Evolutionary conservation across 495 filamentous ascomycete species (phyloP).

Genomic region (Penicillium steckii): DNA sequence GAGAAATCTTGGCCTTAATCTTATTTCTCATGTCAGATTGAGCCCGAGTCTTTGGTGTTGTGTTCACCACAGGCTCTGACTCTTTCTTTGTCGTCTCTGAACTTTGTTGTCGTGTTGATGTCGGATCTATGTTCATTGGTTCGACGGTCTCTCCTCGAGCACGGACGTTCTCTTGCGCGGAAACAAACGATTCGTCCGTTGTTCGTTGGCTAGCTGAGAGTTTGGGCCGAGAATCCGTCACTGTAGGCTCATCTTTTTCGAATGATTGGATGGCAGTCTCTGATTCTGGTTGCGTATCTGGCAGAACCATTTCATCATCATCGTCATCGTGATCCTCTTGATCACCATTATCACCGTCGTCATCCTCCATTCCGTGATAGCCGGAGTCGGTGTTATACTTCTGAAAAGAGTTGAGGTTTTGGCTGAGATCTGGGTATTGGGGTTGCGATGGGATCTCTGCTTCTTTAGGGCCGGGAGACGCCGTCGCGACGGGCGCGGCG

Average conservation of each 20-base stretch:
- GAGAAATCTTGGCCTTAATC: neutral
- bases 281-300: constrained; percentile 34
- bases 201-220: constrained; percentile 46
- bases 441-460: constrained; percentile 22
- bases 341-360: constrained; percentile 39
- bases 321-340: constrained; percentile 45
- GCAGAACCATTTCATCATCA: constrained; percentile 37
- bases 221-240: constrained; percentile 23
- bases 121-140: constrained; percentile 27
- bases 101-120: constrained; percentile 19
- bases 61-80: too few species aligned
- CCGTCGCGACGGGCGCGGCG: constrained; percentile 12
- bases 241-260: constrained; percentile 35
- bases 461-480: constrained; percentile 22
- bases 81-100: too few species aligned
- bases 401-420: constrained; percentile 41
- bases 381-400: constrained; percentile 67
- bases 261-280: constrained; percentile 37
- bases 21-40: neutral
- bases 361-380: constrained; percentile 74
- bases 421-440: constrained; percentile 33
- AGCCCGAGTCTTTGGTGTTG: constrained; percentile 14
- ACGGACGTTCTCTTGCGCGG: constrained; percentile 60
- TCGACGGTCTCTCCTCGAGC: constrained; percentile 41
- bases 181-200: constrained; percentile 63